Conservation (phyloP, 768 basidiomycete species). For the Gelatoporia subvermispora region DNA sequence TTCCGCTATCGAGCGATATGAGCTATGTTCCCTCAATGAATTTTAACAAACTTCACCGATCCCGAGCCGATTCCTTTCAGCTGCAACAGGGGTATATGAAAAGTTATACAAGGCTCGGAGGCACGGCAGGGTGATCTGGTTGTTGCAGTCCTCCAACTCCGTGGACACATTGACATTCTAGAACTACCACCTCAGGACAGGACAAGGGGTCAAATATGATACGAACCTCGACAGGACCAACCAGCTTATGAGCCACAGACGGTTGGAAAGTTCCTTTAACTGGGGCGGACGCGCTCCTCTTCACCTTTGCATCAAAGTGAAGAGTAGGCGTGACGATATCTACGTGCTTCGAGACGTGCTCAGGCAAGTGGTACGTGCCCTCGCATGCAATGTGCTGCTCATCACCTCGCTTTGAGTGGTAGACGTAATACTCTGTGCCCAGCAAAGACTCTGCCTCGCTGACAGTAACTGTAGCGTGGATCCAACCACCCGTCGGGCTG, state of each 20-base stretch:
- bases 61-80: constrained; percentile 25
- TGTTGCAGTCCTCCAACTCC: constrained; percentile 21
- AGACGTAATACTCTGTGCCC: constrained; percentile 50
- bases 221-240: constrained; percentile 3
- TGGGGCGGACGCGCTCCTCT: constrained; percentile 22
- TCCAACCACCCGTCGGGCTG: constrained; percentile 39
- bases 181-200: too few relatives aligned
- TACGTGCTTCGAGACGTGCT: constrained; percentile 50
- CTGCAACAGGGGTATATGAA: constrained; percentile 17
- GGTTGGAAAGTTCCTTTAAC: constrained; percentile 3
- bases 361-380: constrained; percentile 59
- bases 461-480: constrained; percentile 38
- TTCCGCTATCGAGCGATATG: constrained; percentile 29
- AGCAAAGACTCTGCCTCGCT: constrained; percentile 41
- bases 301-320: constrained; percentile 49
- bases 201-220: neutral
- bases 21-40: too few relatives aligned
- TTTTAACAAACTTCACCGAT: constrained; percentile 21
- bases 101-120: constrained; percentile 28
- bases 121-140: constrained; percentile 26
- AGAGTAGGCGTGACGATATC: constrained; percentile 72
- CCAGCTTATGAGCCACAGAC: constrained; percentile 6
- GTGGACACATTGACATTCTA: constrained; percentile 1
- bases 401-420: constrained; percentile 20
- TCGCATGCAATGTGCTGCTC: constrained; percentile 51